Evolutionary conservation across 768 basidiomycete species (phyloP).

Genomic region (Saitozyma sp.): DNA sequence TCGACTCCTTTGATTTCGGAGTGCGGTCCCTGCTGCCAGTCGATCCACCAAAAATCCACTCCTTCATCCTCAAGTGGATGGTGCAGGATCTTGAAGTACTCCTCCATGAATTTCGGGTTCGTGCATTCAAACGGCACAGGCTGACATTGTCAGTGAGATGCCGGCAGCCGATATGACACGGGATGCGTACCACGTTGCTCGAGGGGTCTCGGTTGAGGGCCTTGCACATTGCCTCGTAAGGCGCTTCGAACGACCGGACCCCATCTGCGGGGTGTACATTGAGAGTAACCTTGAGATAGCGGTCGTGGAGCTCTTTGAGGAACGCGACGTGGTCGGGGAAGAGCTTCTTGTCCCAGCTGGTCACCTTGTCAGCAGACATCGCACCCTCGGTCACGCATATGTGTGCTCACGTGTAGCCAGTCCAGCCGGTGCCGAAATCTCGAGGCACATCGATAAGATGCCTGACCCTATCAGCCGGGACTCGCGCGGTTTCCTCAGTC

Average conservation of each 20-base stretch:
- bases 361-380: neutral
- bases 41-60: constrained; percentile 32
- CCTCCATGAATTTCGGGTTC: constrained; percentile 20
- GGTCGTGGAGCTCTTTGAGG: constrained; percentile 25
- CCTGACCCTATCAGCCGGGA: constrained; percentile 1
- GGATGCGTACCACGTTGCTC: neutral
- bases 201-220: constrained; percentile 22
- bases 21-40: constrained; percentile 24
- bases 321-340: constrained; percentile 29
- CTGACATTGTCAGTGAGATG: neutral
- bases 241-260: constrained; percentile 20
- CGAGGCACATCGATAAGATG: constrained; percentile 11
- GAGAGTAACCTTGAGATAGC: constrained; percentile 20
- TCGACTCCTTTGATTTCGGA: constrained; percentile 13
- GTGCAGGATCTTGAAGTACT: constrained; percentile 24
- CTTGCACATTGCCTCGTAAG: constrained; percentile 21
- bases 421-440: constrained; percentile 20
- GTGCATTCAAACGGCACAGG: constrained; percentile 20
- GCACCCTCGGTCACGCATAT: too few relatives aligned
- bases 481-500: neutral
- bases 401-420: constrained; percentile 24
- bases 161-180: neutral
- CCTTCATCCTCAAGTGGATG: constrained; percentile 24
- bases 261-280: constrained; percentile 30
- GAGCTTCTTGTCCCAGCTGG: constrained; percentile 24